Percentiles rank a stretch among this genome's conserved stretches.
phyloP scores from a whole-genome alignment of 2,329 filamentous ascomycete genomes.

The Hymenoscyphus occultus region DNA sequence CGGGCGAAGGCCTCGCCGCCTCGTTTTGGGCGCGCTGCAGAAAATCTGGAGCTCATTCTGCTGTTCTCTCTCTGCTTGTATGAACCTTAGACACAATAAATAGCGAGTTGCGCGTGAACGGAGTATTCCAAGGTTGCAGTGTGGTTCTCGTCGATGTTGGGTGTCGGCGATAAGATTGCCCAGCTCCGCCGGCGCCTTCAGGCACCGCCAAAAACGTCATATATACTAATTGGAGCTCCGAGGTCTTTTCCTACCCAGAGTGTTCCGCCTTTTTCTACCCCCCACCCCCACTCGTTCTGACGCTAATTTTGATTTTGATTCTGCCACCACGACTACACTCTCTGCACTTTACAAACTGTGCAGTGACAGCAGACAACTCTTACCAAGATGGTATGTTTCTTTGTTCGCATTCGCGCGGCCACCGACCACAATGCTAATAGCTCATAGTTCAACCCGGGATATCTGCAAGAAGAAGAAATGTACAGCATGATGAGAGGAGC shows the following conservation, averaged over 20 bases:
- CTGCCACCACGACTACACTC: not conserved
- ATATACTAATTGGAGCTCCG: not conserved
- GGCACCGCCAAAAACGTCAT: slow-evolving; percentile 4
- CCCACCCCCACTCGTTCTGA: not conserved
- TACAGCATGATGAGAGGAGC: slow-evolving; percentile 33
- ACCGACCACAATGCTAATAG: slow-evolving; percentile 16
- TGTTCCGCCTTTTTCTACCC: not conserved
- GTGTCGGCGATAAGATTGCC: not conserved
- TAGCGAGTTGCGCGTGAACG: not conserved
- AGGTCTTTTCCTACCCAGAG: not conserved
- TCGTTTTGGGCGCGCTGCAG: slow-evolving; percentile 76
- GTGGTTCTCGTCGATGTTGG: not conserved
- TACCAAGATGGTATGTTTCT: slow-evolving; percentile 6
- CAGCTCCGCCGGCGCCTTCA: not conserved
- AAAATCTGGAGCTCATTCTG: slow-evolving; percentile 50
- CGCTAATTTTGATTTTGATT: not conserved
- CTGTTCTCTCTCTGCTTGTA: not conserved
- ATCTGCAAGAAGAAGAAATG: slow-evolving; percentile 32
- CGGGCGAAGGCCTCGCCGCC: slow-evolving; percentile 78
- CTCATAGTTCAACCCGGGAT: slow-evolving; percentile 29
- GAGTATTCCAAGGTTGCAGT: not conserved
- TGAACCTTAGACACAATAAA: not conserved
- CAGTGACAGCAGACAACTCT: not conserved
- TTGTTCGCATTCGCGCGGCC: not conserved
- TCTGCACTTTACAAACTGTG: not conserved